Base-by-base conservation (phyloP, 148 eudicot species). In the Persicaria maculosa region DNA sequence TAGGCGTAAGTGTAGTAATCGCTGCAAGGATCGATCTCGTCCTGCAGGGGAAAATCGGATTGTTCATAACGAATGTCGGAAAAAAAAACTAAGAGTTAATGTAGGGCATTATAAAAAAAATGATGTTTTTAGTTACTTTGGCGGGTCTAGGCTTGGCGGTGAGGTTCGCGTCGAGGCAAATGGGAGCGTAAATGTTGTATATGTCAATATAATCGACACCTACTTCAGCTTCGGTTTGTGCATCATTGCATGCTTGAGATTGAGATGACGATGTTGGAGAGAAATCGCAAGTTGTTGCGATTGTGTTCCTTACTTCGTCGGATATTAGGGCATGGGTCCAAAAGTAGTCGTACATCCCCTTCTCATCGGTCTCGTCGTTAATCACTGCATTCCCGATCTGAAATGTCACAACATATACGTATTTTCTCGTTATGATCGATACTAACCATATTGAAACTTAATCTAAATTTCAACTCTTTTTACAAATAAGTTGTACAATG, bases 331-430 rank as follows among this genome's bases (percentile, higher is more conserved):
- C 89, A 44, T 90, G 97, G 6, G 77, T 87, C 73, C 74, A 85
- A 19, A 84, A 87, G 73, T 81, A 90, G 45, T 90, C 91, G 31
- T 81, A 87, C 91, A 88, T 88, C 22, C 91, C 96, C 71, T 16
- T 76, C 4, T 6, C 8, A 70, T 92, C 93, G 0, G 93, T 87
- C 77, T 83, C 88, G 31, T 87, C 90, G 47, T 92, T 76, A 45
- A 92, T 90, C 68, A 85, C 86, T 17, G 93, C 96, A 77, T 92
- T 92, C 47, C 97, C 97, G 64, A 92, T 92, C 97, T 92, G 83
- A 84, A 84, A 54, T 72, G 11, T 4, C 14, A 6, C 9, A 9
- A 70, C 53, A 44, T 62, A 4, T 44, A 52, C 10, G 5, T 17
- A 8, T 71, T 8, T 50, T 47, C 25, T 0, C 44, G 16, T 68